These are phyloP conservation scores for Aspergillus leporis DNA, from an alignment of 495 filamentous ascomycete genomes.

Conservation along the genomic window DNA sequence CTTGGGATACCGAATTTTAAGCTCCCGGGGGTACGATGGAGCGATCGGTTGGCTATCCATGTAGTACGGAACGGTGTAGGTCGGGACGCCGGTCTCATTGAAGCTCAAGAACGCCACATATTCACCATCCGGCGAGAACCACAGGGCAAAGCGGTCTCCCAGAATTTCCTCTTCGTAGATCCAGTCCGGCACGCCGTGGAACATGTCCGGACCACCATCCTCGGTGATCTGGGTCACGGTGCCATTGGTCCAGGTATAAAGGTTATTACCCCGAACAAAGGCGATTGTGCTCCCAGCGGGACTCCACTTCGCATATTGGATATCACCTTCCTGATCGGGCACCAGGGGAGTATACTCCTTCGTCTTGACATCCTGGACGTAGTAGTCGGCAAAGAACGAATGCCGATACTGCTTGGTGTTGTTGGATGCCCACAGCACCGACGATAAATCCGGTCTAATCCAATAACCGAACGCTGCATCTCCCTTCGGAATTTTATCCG, in stretches of 20 bases:
- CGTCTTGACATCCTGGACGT: conserved; percentile 22
- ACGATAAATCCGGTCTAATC: conserved; percentile 22
- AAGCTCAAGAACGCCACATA: conserved; percentile 20
- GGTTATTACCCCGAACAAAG: conserved; percentile 23
- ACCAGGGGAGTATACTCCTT: conserved; percentile 14
- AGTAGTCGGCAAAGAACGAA: conserved; percentile 24
- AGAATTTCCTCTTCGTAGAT: conserved; percentile 25
- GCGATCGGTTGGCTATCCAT: conserved; percentile 23
- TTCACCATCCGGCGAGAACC: conserved; percentile 23
- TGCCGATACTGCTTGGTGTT: conserved; percentile 25
- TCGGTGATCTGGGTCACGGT: conserved; percentile 17
- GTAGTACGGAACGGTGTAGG: conserved; percentile 21
- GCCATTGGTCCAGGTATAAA: conserved; percentile 20
- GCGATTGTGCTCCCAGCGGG: conserved; percentile 16
- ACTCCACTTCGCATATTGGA: conserved; percentile 24
- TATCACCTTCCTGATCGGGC: conserved; percentile 17
- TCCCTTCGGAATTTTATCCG: conserved; percentile 13
- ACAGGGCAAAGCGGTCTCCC: conserved; percentile 18
- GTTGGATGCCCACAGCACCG: conserved; percentile 24
- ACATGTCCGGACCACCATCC: conserved; percentile 20
- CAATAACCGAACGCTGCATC: conserved; percentile 12
- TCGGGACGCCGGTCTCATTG: conserved; percentile 23
- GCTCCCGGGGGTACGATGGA: conserved; percentile 21
- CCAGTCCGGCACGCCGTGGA: conserved; percentile 25
- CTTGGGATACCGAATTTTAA: conserved; percentile 22